These are phyloP conservation scores for Fusarium foetens DNA, from an alignment of 2,329 filamentous ascomycete genomes.

Conservation along the genomic window DNA sequence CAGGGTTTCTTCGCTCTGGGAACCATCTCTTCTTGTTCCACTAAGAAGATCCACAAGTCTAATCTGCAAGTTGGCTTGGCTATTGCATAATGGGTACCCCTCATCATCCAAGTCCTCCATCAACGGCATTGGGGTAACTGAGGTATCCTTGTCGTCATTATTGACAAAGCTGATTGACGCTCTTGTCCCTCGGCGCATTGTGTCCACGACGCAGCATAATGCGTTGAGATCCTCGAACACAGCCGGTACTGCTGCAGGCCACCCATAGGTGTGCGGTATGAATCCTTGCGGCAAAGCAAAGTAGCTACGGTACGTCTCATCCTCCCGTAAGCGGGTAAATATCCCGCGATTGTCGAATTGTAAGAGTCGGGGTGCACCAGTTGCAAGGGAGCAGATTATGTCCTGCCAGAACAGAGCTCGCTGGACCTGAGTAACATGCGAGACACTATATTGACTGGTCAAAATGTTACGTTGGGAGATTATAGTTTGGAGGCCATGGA, in stretches of 20 bases:
- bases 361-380: neutral
- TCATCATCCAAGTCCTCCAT: slow-evolving; percentile 12
- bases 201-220: neutral
- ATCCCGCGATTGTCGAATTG: neutral
- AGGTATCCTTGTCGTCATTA: rapidly evolving
- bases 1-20: neutral
- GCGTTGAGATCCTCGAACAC: neutral
- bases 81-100: neutral
- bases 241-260: neutral
- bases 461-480: neutral
- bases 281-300: neutral
- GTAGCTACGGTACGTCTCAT: neutral
- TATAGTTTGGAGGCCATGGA: neutral
- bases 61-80: slow-evolving; percentile 4
- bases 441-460: neutral
- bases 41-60: slow-evolving; percentile 9
- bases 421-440: neutral
- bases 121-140: neutral
- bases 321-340: neutral
- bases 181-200: neutral
- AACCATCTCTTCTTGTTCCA: neutral
- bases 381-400: slow-evolving; percentile 5
- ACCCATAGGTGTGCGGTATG: rapidly evolving
- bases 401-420: slow-evolving; percentile 14
- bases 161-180: rapidly evolving